Base-by-base conservation (phyloP, 306 rosid genomes). In the Lupinus albus region DNA sequence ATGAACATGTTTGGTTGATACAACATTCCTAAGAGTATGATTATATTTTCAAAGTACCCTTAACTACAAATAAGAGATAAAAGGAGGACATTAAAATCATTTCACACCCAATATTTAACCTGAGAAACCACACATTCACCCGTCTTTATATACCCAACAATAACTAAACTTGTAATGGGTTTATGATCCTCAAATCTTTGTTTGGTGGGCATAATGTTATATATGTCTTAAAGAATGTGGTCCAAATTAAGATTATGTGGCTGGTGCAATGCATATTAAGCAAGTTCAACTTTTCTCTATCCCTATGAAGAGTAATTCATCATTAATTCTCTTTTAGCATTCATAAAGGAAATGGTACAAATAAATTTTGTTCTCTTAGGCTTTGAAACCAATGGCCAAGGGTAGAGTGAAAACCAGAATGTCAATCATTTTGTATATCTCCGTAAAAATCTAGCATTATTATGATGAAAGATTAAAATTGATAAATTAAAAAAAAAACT, bases 181-280 rank as follows among this genome's bases (percentile, higher is more conserved):
- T 61, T 72, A 46, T 41, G 69, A 21, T 60, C 25, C 55, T 67
- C 58, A 51, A 78, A 44, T 18, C 3, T 60, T 60, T 72, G 21
- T 45, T 67, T 36, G 2, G 2, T 14, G 42, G 36, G 13, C 30
- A 13, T 51, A 28, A 32, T 57, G 42, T 47, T 11, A 42, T 61
- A n/a, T 25, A 25, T 25, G 4, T 25, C 30, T 25, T 21, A 5
- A 20, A 49, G n/a, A 45, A 11, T 47, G 13, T 17, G 45, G 42
- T 47, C 52, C 76, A 63, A 68, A 25, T 16, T 1, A 25, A 25
- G 4, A 25, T 25, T 73, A 12, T 74, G 20, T 11, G 30, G 8
- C 41, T 11, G 3, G 33, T 64, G 38, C 67, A 57, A 3, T 48
- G 67, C 44, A 42, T 28, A 44, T n/a, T 56, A 28, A 46, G 50